phyloP scores from a whole-genome alignment of 1,284 basidiomycete genomes.

The Ceratobasidium sp. region DNA sequence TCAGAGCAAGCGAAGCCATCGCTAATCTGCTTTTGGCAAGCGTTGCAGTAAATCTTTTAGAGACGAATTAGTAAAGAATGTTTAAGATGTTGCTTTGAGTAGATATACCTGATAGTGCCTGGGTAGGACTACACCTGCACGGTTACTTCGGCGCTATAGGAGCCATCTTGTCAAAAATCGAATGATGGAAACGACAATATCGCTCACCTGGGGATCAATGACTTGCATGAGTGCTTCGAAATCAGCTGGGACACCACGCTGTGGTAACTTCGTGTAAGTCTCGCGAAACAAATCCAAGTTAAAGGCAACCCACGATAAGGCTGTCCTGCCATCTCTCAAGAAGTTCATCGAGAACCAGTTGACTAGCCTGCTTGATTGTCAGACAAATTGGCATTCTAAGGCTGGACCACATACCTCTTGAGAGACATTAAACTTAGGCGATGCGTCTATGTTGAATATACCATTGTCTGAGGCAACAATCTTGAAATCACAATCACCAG shows the following conservation, averaged over 20 bases:
- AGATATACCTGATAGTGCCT: constrained; percentile 15
- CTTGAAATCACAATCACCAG: background rate
- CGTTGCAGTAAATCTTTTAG: constrained; percentile 24
- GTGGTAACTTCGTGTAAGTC: background rate
- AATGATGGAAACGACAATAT: background rate
- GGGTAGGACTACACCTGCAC: constrained; percentile 5
- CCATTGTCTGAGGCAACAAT: background rate
- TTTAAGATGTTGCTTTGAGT: background rate
- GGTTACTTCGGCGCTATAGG: background rate
- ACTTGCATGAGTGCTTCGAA: background rate
- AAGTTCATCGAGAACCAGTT: constrained; percentile 6
- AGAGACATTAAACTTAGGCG: background rate
- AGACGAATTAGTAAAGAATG: background rate
- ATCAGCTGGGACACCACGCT: constrained; percentile 12
- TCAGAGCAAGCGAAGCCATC: constrained; percentile 26
- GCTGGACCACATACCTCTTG: background rate
- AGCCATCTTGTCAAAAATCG: background rate
- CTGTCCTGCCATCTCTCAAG: constrained; percentile 13
- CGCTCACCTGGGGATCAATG: background rate
- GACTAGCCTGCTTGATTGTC: background rate
- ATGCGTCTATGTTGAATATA: background rate
- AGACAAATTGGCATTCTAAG: background rate
- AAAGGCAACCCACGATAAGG: background rate
- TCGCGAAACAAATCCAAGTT: background rate
- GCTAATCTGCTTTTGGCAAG: constrained; percentile 3